Evolutionary conservation across 805 yeast species (phyloP), one percentile per base, ranked within the genome.

Genomic region (Spathaspora passalidarum): DNA sequence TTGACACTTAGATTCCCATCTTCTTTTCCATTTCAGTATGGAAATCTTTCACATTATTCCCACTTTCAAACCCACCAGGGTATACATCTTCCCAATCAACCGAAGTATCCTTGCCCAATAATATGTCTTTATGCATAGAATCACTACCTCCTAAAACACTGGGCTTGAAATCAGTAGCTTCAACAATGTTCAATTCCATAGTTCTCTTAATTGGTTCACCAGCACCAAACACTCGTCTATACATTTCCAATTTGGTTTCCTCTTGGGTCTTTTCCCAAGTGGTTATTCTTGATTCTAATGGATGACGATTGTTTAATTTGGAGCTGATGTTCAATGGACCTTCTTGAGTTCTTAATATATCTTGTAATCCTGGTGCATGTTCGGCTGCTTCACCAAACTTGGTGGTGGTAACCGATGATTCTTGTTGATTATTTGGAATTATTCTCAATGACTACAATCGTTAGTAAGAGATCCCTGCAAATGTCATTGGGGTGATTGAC

Each of bases 51-150:
- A 61, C 70, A 36, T 63, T 59, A 21, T 61, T 52, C 1, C 74
- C 74, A 21, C 62, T 61, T 52, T 71, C 75, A 50, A 72, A 60
- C 43, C 79, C 78, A 60, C 78, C 85, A 21, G 74, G 73, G 63
- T 91, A 91, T 17, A 92, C 77, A 58, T 94, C 98, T 58, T 94
- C 98, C 97, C 98, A 92, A 56, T 88, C 97, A 36, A 92, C 69
- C 13, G 80, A 65, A 17, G 83, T 66, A 48, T 94, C 98, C 58
- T 79, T 84, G 68, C 88, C 88, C 60, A 81, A 62, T 47, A 94
- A 73, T 44, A 94, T 86, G 59, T 91, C 96, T 49, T 74, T 77
- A 60, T 88, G 96, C 49, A 88, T 47, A 48, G 78, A 72, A 38
- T 76, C 69, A 5, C 80, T 56, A 5, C 82, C 85, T 11, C 89